These are phyloP conservation scores for Kwoniella sp. DNA, from an alignment of 768 basidiomycete genomes.

Conservation along the genomic window DNA sequence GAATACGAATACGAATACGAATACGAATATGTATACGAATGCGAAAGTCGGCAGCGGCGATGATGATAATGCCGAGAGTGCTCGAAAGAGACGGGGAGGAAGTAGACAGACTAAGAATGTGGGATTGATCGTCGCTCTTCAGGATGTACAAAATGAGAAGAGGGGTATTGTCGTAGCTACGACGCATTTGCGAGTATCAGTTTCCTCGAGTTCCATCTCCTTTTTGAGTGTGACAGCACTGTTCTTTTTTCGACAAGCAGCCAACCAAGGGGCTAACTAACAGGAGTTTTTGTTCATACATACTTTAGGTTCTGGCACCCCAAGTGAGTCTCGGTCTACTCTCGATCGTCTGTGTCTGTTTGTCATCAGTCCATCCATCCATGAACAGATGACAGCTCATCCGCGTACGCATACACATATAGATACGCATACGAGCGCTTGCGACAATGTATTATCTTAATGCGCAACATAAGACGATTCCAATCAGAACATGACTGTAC, in stretches of 20 bases:
- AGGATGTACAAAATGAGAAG: constrained; percentile 55
- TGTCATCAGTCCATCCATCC: not conserved
- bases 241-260: no score
- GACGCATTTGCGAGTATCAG: constrained; percentile 69
- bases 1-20: no score
- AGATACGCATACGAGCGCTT: constrained; percentile 78
- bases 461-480: constrained; percentile 67
- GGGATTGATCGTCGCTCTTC: constrained; percentile 71
- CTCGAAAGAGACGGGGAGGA: constrained; percentile 52
- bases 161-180: constrained; percentile 77
- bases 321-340: constrained; percentile 65
- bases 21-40: no score
- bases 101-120: constrained; percentile 64
- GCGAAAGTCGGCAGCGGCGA: constrained; percentile 52
- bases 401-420: constrained; percentile 29
- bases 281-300: no score
- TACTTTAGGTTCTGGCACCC: constrained; percentile 96
- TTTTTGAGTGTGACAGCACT: no score
- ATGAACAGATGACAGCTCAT: not conserved
- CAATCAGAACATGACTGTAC: constrained; percentile 59
- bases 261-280: no score
- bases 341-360: not conserved
- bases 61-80: constrained; percentile 56
- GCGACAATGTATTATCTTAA: constrained; percentile 76
- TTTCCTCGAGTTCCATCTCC: no score